Percentiles rank a stretch among this genome's conserved stretches.
phyloP scores from a whole-genome alignment of 257 asterid species.

The Solanum pinnatisectum region DNA sequence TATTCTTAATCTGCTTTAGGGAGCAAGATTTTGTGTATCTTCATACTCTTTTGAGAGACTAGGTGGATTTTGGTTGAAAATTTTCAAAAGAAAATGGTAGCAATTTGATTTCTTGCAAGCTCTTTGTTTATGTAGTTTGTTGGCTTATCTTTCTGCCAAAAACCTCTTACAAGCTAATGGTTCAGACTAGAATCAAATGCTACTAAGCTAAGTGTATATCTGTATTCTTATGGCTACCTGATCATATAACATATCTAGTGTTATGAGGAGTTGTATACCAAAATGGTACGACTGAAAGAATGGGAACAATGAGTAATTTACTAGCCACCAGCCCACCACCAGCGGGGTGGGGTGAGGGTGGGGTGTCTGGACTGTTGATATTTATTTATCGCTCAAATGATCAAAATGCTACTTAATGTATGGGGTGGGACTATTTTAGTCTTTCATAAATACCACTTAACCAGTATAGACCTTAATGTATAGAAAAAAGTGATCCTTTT shows the following conservation, averaged over 20 bases:
- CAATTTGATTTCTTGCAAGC: neutral
- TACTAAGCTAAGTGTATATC: neutral
- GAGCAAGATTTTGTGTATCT: neutral
- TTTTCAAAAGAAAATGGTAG: neutral
- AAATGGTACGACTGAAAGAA: neutral
- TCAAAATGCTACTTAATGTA: neutral
- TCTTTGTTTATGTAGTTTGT: neutral
- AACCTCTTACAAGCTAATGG: neutral
- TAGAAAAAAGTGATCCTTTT: neutral
- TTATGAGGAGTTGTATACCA: neutral
- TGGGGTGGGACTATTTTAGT: neutral
- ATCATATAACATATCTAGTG: neutral
- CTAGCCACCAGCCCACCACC: neutral
- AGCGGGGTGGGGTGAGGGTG: neutral
- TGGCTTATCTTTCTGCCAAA: neutral
- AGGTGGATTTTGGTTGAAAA: neutral
- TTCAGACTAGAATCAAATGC: neutral
- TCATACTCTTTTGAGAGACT: neutral
- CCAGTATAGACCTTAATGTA: neutral
- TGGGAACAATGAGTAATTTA: neutral
- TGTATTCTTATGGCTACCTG: neutral
- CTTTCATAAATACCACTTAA: neutral
- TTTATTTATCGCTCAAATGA: neutral
- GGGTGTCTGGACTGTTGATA: neutral
- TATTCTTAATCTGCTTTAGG: neutral